Evolutionary conservation across 495 filamentous ascomycete species (phyloP).

Genomic region (Bryoglossum gracile): DNA sequence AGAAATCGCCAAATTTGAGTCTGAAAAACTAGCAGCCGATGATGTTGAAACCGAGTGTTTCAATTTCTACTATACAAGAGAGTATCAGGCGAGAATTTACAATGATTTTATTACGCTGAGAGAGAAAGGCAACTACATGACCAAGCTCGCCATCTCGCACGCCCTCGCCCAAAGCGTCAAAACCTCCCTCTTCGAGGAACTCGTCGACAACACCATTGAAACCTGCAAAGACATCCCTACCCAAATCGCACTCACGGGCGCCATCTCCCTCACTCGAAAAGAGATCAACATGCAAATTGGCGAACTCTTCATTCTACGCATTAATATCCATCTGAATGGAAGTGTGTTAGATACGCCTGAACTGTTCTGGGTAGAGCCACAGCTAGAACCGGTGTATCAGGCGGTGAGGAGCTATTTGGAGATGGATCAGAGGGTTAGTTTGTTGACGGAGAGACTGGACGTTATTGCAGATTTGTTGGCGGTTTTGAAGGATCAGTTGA

Average conservation of each 20-base stretch:
- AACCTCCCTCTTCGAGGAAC: slow-evolving; percentile 96
- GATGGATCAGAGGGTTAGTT: slow-evolving; percentile 90
- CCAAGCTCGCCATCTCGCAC: slow-evolving; percentile 92
- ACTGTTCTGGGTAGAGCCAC: slow-evolving; percentile 96
- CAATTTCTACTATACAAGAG: slow-evolving; percentile 97
- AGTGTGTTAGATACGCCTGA: slow-evolving; percentile 96
- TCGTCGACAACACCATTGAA: slow-evolving; percentile 88
- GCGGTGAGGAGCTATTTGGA: slow-evolving; percentile 92
- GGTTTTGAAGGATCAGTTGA: slow-evolving; percentile 93
- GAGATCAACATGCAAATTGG: slow-evolving; percentile 99
- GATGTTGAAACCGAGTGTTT: slow-evolving; percentile 95
- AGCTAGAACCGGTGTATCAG: slow-evolving; percentile 90
- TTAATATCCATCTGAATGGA: slow-evolving; percentile 96
- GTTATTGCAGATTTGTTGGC: slow-evolving; percentile 93
- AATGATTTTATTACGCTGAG: slow-evolving; percentile 96
- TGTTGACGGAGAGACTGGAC: slow-evolving; percentile 82
- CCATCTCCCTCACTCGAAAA: slow-evolving; percentile 70
- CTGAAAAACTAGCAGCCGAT: slow-evolving; percentile 76
- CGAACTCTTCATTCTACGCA: slow-evolving; percentile 91
- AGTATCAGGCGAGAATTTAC: slow-evolving; percentile 97
- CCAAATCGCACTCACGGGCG: slow-evolving; percentile 85
- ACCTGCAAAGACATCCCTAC: slow-evolving; percentile 83
- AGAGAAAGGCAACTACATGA: slow-evolving; percentile 94
- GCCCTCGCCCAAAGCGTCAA: slow-evolving; percentile 91
- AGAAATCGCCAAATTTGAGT: slow-evolving; percentile 92